These are phyloP conservation scores for Aureobasidium sp. DNA, from an alignment of 2,329 filamentous ascomycete genomes.

Conservation along the genomic window DNA sequence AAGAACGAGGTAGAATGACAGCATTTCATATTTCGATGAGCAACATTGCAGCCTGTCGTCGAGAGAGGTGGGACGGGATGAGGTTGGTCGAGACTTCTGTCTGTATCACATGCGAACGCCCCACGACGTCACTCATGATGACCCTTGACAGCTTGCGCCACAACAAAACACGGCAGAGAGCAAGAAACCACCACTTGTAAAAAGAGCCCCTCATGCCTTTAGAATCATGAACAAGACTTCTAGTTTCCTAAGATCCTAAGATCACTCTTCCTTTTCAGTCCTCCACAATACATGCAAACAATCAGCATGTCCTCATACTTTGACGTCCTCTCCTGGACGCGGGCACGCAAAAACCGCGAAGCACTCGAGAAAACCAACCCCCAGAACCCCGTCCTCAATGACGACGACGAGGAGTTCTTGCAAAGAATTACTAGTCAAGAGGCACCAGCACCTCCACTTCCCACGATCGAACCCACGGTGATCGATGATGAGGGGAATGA, in stretches of 20 bases:
- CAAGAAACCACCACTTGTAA: not conserved
- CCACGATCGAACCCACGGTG: conserved; percentile 25
- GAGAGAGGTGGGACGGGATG: not conserved
- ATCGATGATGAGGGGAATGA: conserved; percentile 28
- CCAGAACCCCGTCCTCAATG: conserved; percentile 43
- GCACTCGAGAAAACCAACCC: conserved; percentile 28
- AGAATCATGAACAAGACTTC: no score
- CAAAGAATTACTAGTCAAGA: conserved; percentile 41
- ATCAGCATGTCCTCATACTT: conserved; percentile 24
- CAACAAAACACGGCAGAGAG: not conserved
- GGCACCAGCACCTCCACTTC: conserved; percentile 34
- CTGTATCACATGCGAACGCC: not conserved
- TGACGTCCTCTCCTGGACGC: conserved; percentile 26
- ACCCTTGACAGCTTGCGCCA: conserved; percentile 3
- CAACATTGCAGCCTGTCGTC: not conserved
- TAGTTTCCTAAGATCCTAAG: not conserved
- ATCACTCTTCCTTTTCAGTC: not conserved
- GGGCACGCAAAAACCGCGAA: conserved; percentile 28
- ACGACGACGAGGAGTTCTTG: conserved; percentile 53
- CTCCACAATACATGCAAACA: not conserved
- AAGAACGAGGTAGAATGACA: not conserved
- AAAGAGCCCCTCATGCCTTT: no score
- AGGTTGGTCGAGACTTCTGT: not conserved
- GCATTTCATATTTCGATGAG: not conserved
- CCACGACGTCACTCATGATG: not conserved